phyloP scores from a whole-genome alignment of 2,329 filamentous ascomycete species.

The Thelonectria discophora region DNA sequence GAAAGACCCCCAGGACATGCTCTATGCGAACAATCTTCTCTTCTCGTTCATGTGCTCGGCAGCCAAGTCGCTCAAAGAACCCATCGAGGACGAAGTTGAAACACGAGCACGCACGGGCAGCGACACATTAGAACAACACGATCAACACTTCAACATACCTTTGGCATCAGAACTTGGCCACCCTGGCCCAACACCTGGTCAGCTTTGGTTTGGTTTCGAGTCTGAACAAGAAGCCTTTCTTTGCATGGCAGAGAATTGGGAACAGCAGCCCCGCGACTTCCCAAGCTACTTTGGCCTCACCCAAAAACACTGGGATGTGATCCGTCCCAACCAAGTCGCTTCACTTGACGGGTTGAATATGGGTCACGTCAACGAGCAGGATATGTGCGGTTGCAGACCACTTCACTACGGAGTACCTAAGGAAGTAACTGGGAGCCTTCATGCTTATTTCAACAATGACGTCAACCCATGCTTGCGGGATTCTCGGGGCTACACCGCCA shows the following conservation, averaged over 20 bases:
- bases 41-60: conserved; percentile 13
- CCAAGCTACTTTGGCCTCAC: too few relatives aligned
- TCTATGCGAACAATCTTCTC: conserved; percentile 12
- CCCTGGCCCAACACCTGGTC: neutral
- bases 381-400: too few relatives aligned
- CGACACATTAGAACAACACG: neutral
- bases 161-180: neutral
- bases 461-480: too few relatives aligned
- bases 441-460: too few relatives aligned
- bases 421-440: too few relatives aligned
- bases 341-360: too few relatives aligned
- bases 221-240: neutral
- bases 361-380: too few relatives aligned
- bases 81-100: neutral
- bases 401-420: too few relatives aligned
- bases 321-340: too few relatives aligned
- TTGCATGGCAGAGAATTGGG: neutral
- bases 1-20: neutral
- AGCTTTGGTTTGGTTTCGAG: neutral
- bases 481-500: too few relatives aligned
- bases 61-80: neutral
- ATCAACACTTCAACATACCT: neutral
- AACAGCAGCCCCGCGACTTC: too few relatives aligned
- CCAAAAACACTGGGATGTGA: too few relatives aligned
- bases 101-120: neutral